Evolutionary conservation across 352 stramenopile genomes (phyloP).

Genomic region (Nannochloropsis limnetica): DNA sequence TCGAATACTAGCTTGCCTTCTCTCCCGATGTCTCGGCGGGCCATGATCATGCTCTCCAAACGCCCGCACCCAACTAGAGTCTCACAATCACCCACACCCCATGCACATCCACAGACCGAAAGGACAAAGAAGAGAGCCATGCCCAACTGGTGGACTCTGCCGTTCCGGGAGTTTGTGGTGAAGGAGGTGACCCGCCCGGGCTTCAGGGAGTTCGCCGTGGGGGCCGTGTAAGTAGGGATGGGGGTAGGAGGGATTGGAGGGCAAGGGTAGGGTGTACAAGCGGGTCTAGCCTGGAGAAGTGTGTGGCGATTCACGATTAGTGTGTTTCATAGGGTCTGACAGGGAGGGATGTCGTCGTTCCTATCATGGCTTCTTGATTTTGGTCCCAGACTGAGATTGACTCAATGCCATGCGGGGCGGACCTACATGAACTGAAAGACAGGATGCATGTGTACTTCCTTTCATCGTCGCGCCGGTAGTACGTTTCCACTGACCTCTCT

Average conservation of each 20-base stretch:
- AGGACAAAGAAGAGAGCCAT: slow-evolving; percentile 6
- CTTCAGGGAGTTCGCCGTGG: slow-evolving; percentile 34
- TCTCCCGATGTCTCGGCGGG: neutral
- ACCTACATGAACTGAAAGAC: too few species aligned
- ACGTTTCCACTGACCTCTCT: neutral
- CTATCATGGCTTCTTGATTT: neutral
- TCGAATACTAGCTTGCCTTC: neutral
- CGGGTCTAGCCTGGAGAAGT: neutral
- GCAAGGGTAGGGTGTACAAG: neutral
- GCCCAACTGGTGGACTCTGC: slow-evolving; percentile 31
- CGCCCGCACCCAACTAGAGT: neutral
- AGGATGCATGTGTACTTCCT: neutral
- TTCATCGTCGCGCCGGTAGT: neutral
- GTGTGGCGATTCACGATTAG: neutral
- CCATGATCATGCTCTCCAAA: neutral
- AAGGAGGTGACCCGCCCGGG: slow-evolving; percentile 26
- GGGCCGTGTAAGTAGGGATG: slow-evolving; percentile 14
- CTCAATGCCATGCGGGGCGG: too few species aligned
- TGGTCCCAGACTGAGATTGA: neutral
- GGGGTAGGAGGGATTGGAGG: neutral
- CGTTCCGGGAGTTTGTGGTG: slow-evolving; percentile 33
- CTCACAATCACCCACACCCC: neutral
- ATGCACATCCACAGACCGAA: neutral
- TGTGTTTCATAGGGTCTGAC: neutral
- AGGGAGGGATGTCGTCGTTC: neutral